Evolutionary conservation across 805 yeast genomes (phyloP), one percentile per base, ranked within the genome.

Genomic region (Starmerella sp.): DNA sequence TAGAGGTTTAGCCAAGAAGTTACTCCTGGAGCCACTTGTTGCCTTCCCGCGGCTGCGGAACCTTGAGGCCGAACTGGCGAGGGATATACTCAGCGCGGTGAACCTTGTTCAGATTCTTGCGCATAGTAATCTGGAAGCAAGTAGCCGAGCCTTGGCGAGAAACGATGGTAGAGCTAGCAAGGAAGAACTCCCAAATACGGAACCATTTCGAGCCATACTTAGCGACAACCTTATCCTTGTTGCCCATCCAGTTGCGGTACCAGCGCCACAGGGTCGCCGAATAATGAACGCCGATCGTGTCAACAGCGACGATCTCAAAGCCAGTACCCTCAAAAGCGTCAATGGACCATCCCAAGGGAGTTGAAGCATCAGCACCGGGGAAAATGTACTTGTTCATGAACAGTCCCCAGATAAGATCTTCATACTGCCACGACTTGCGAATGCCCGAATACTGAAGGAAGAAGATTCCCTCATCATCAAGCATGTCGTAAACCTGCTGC

Each of bases 351-450:
- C 87, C 87, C 63, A 89, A 78, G 39, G 96, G 96, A 55, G 96
- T 89, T 6, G 95, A 86, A 48, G 96, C 96, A 73, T 88, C 96
- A 52, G 96, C 96, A 72, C 96, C 96, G 45, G 96, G 96, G 87
- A 88, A 88, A 68, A 88, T 84, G 73, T 86, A 88, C 76, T 86
- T 88, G 81, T 89, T 88, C 96, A 88, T 89, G 73, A 88, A 88
- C 69, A 89, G 76, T 65, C 96, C 96, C 96, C 96, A 88, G 71
- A 81, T 76, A 66, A 88, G 77, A 71, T 88, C 96, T 74, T 88
- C 96, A 72, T 86, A 88, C 74, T 88, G 96, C 96, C 96, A 88
- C 56, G 78, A 75, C 74, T 88, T 89, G 75, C 96, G 82, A 65
- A 88, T 73, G 53, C 96, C 96, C 51, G 96, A 90, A 67, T 84